Base-by-base conservation (phyloP, 139 green algal genomes). In the Coelastrella sp. region DNA sequence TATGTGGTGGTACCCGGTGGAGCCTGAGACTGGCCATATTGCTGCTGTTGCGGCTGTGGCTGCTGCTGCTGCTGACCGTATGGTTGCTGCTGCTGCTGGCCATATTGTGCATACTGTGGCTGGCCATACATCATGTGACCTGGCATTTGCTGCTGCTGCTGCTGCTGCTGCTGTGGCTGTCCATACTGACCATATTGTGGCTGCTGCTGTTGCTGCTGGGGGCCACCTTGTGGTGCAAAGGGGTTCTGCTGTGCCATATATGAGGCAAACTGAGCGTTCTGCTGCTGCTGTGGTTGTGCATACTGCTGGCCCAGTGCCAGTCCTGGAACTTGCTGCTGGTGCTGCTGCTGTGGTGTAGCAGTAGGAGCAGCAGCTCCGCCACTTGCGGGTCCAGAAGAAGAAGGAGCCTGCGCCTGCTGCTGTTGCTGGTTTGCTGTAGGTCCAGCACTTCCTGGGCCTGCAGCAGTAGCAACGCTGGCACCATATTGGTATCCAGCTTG, bases 61-160 rank as follows among this genome's bases (percentile, higher is more conserved):
- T 73, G 20, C 57, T 14, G 57, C 79, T 32, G 79, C 79, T 83
- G 77, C 77, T 68, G 77, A 71, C 68, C 68, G 22, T 76, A 76
- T 23, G 17, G 68, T 17, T 22, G 68, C 68, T 5, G 68, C 58
- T 84, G 79, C 79, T 84, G 79, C 58, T 73, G 57, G n/a, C 14
- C 16, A 75, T 75, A 22, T 20, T 80, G 74, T 59, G n/a, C 74
- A 57, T 80, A 58, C n/a, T 80, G 22, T 20, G 20, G 73, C 77
- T 83, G 77, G 16, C 11, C 7, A 32, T 80, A 54, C 2, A 71
- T 19, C 61, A 71, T 71, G 8, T 10, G 61, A 14, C 20, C 22
- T 19, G 75, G 23, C 77, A 64, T 23, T 57, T 71, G 20, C 56
- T 84, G 79, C 79, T 73, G 79, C 22, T 81, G 23, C 23, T 32